Percentiles rank a stretch among this genome's conserved stretches.
phyloP scores from a whole-genome alignment of 306 rosid genomes.

The Nissolia schottii region DNA sequence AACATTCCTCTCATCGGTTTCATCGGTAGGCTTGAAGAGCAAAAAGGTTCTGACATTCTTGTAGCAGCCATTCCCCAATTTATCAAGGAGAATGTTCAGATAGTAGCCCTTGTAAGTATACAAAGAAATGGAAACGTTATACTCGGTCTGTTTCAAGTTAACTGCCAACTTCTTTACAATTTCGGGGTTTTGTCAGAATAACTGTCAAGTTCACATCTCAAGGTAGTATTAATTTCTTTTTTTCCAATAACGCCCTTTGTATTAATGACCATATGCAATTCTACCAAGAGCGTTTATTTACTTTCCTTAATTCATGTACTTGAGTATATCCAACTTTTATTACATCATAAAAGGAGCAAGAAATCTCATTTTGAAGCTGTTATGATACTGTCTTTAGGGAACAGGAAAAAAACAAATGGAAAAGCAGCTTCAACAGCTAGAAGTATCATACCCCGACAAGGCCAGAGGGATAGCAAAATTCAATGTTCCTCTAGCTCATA shows the following conservation, averaged over 20 bases:
- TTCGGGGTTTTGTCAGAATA: no score
- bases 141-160: no score
- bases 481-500: slow-evolving; percentile 74
- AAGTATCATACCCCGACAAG: slow-evolving; percentile 51
- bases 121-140: background rate
- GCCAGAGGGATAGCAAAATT: slow-evolving; percentile 79
- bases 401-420: slow-evolving; percentile 78
- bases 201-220: no score
- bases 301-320: no score
- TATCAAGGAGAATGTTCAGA: slow-evolving; percentile 54
- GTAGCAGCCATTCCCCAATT: slow-evolving; percentile 73
- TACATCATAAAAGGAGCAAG: background rate
- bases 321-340: background rate
- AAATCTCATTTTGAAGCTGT: slow-evolving; percentile 17
- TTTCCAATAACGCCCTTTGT: no score
- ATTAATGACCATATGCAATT: no score
- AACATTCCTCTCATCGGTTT: slow-evolving; percentile 72
- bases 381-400: slow-evolving; percentile 46
- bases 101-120: slow-evolving; percentile 74
- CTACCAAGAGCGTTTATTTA: no score
- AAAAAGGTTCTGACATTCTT: slow-evolving; percentile 94
- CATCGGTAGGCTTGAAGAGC: slow-evolving; percentile 97
- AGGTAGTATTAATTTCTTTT: no score
- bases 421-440: slow-evolving; percentile 67
- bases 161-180: no score